phyloP scores from a whole-genome alignment of 1,284 basidiomycete genomes.

The Naganishia cerealis region DNA sequence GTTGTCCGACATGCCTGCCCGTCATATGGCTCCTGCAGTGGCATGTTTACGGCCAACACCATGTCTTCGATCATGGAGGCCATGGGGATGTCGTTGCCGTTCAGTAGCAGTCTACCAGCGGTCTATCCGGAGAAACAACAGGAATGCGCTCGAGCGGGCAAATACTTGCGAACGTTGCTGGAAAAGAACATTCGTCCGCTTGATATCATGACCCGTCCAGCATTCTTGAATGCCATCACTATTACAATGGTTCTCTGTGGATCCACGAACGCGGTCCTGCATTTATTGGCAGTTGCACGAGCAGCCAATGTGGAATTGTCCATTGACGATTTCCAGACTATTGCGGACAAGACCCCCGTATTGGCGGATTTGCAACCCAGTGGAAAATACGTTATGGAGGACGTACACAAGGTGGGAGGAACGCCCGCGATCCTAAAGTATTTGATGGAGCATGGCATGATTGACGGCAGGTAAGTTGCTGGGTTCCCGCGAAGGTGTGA shows the following conservation, averaged over 20 bases:
- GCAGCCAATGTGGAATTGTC: slow-evolving; percentile 77
- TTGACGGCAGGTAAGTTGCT: slow-evolving; percentile 33
- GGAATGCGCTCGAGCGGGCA: slow-evolving; percentile 77
- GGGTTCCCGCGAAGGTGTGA: background rate
- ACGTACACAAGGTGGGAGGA: slow-evolving; percentile 83
- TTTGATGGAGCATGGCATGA: slow-evolving; percentile 58
- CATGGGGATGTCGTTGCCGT: slow-evolving; percentile 81
- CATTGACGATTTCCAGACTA: slow-evolving; percentile 81
- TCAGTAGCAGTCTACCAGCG: slow-evolving; percentile 78
- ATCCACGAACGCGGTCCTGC: slow-evolving; percentile 66
- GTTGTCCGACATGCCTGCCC: slow-evolving; percentile 80
- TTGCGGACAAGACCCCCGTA: slow-evolving; percentile 82
- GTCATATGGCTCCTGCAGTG: slow-evolving; percentile 70
- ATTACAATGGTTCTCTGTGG: slow-evolving; percentile 59
- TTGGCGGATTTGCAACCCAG: slow-evolving; percentile 87
- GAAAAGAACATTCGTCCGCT: slow-evolving; percentile 80
- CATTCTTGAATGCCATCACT: slow-evolving; percentile 85
- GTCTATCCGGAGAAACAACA: slow-evolving; percentile 77
- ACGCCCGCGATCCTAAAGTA: slow-evolving; percentile 59
- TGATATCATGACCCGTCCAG: slow-evolving; percentile 82
- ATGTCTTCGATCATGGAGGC: slow-evolving; percentile 63
- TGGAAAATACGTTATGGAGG: slow-evolving; percentile 68
- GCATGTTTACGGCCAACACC: slow-evolving; percentile 65
- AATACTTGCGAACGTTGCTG: slow-evolving; percentile 73
- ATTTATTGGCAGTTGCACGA: slow-evolving; percentile 83